Evolutionary conservation across 805 yeast genomes (phyloP).

Genomic region (Barnettozyma wickerhamii): DNA sequence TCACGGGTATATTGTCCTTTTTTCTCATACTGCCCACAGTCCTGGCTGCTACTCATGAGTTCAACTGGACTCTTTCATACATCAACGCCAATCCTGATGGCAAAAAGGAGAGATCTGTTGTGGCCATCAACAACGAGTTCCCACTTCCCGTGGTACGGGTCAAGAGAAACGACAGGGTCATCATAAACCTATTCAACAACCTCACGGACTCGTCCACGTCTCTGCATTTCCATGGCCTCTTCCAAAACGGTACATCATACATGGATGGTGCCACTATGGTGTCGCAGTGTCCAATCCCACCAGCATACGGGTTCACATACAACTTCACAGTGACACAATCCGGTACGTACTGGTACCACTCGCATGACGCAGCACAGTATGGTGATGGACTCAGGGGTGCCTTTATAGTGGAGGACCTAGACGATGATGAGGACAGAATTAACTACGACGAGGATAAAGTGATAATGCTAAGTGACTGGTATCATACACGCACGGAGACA

Average conservation of each 20-base stretch:
- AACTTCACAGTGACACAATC: constrained; percentile 85
- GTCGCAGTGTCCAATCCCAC: constrained; percentile 89
- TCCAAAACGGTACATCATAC: constrained; percentile 59
- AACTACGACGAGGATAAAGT: constrained; percentile 44
- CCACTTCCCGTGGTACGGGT: constrained; percentile 88
- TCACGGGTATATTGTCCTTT: no score
- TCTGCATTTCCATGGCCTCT: constrained; percentile 92
- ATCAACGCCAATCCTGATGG: constrained; percentile 41
- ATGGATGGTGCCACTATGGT: constrained; percentile 93
- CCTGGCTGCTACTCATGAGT: constrained; percentile 43
- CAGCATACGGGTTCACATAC: constrained; percentile 69
- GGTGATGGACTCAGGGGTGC: constrained; percentile 90
- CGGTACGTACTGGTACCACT: constrained; percentile 97
- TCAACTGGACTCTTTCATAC: constrained; percentile 64
- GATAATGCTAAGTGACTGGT: constrained; percentile 44
- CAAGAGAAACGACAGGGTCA: constrained; percentile 72
- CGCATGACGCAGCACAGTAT: constrained; percentile 86
- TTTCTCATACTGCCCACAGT: background rate
- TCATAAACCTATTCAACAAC: constrained; percentile 72
- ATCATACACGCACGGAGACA: constrained; percentile 36
- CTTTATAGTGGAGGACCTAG: constrained; percentile 63
- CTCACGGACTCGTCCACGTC: constrained; percentile 56
- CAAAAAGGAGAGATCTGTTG: constrained; percentile 34
- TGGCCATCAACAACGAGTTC: constrained; percentile 47
- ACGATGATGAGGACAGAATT: constrained; percentile 31